Base-by-base conservation (phyloP, 2,329 filamentous ascomycete species). In the Colletotrichum truncatum region DNA sequence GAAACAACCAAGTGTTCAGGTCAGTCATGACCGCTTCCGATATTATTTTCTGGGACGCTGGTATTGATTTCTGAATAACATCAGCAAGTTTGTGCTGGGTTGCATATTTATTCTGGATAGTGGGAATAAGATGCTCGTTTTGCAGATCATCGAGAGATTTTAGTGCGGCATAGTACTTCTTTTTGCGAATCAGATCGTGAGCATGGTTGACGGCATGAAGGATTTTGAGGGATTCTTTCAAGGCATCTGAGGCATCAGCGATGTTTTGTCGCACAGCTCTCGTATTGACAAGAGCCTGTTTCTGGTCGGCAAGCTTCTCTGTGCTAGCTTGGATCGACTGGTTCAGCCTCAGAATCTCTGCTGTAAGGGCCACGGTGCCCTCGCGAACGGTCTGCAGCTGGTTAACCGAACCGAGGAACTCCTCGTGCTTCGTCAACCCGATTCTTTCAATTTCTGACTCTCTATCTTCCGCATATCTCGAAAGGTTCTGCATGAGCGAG, bases 11-110 rank as follows among this genome's bases (percentile, higher is more conserved):
- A 1, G 94, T 98, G 74, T 98, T 98, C 59, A 99, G 81, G 78
- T 99, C 96, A 2, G 89, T 92, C 93, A 98, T 98, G 70, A 99
- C 96, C 12, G 94, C 94, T 78, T 98, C 95, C 4, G 95, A 95
- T 61, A 99, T 98, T 53, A 93, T 89, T 73, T 93, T 94, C 73
- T 97, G 94, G 1, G 94, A 98, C 4, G 93, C 90, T 1, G 96
- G 96, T 30, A 98, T 95, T 1, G 95, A 98, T 71, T 93, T 94
- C 76, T 98, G 95, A 69, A 99, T 98, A 82, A 97, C 89, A 74
- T 97, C 93, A 30, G 96, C 96, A 69, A 99, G 91, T 73, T 94
- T 95, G 78, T 98, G 97, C 69, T 98, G 93, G 2, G 93, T 97
- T 8, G 97, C 93, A 70, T 97, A 96, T 74, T 94, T 94, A 69